Base-by-base conservation (phyloP, 73 alveolate genomes). In the Durusdinium trenchii region DNA sequence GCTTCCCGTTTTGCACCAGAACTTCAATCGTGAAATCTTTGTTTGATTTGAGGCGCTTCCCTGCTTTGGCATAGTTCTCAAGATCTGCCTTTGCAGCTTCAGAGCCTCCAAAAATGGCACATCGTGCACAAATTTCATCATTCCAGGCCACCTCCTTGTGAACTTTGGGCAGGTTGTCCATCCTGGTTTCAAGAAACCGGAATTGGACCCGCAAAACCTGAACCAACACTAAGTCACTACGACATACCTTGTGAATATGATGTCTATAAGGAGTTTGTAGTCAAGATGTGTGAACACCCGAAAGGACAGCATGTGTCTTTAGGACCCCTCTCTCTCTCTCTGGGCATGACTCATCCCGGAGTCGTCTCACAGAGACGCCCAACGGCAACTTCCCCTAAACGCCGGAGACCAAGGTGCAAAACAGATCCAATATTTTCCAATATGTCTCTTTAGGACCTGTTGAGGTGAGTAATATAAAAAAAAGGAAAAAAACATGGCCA, bases 101-200 rank as follows among this genome's bases (percentile, higher is more conserved):
- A 78, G 94, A 85, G 69, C 94, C 94, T 30, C 38, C 54, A 38
- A 85, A 23, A 42, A 85, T 40, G 28, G 94, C 94, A 38, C 10
- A 57, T 42, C 94, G 69, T 47, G 94, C 94, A 38, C 94, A 85
- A 18, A 47, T 69, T 62, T 86, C 95, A 48, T 86, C 95, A 43
- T 86, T 86, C 95, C 95, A 86, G 64, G 75, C 75, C 43, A 86
- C 95, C 45, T 60, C 61, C 95, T 61, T 67, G 95, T 86, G 76
- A 47, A 57, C 75, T 69, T 86, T 86, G 84, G 64, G 42, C 32
- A 86, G 62, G 47, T 40, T 86, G 61, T 86, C 95, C 95, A 86
- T 36, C 95, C 95, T 86, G 52, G 38, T 47, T 14, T 26, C 52
- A 16, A 32, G 38, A 18, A 14, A 36, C 76, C 40, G 28, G 76